Evolutionary conservation across 148 eudicot species (phyloP).

Genomic region (Pharnaceum exiguum): DNA sequence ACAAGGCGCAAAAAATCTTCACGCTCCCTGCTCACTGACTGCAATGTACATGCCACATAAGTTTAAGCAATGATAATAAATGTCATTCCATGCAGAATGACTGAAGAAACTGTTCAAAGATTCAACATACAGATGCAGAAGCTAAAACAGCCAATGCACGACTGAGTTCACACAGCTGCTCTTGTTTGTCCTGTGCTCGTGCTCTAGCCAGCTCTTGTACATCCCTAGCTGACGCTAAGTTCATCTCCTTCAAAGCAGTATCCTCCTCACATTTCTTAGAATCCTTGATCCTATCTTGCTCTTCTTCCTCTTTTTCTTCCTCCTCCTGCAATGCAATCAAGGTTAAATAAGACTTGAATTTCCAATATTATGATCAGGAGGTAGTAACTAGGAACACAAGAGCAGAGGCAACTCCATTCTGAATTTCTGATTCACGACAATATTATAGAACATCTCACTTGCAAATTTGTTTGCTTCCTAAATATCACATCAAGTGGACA

Average conservation of each 20-base stretch:
- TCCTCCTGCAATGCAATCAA: conserved; percentile 57
- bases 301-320: conserved; percentile 57
- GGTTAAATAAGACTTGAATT: not conserved
- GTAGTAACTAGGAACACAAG: not conserved
- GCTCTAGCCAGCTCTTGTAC: conserved; percentile 65
- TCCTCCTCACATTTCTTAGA: conserved; percentile 38
- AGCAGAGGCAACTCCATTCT: not conserved
- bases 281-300: conserved; percentile 42
- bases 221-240: conserved; percentile 48
- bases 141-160: conserved; percentile 93
- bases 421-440: not conserved
- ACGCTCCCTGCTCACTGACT: conserved; percentile 92
- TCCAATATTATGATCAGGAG: not conserved
- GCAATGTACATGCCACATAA: conserved; percentile 23
- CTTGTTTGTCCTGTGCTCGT: conserved; percentile 54
- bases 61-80: not conserved
- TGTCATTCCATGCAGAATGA: not conserved
- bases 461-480: not conserved
- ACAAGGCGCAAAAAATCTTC: conserved; percentile 90
- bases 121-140: conserved; percentile 74
- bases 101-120: not conserved
- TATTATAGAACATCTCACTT: not conserved
- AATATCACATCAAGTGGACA: not conserved
- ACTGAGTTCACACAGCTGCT: conserved; percentile 79
- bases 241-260: conserved; percentile 70